phyloP scores from a whole-genome alignment of 2,329 filamentous ascomycete genomes.

The Orbilia javanica region DNA sequence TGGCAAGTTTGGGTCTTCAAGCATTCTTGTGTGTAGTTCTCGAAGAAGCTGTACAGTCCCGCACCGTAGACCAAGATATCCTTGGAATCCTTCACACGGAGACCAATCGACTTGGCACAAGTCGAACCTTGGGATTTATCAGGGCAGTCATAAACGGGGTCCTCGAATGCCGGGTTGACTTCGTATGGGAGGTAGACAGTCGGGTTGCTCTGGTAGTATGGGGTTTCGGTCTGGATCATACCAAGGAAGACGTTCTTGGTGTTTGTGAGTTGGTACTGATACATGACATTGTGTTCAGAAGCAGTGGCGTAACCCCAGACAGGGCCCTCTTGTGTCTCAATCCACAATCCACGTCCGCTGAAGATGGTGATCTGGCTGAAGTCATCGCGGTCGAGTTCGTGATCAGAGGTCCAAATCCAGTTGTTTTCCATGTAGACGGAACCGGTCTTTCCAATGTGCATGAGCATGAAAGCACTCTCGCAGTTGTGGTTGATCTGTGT shows the following conservation, averaged over 20 bases:
- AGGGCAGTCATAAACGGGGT: slow-evolving; percentile 58
- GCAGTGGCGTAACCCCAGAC: slow-evolving; percentile 67
- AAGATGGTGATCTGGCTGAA: slow-evolving; percentile 64
- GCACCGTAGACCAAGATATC: slow-evolving; percentile 74
- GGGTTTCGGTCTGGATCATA: slow-evolving; percentile 70
- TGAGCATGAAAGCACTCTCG: slow-evolving; percentile 65
- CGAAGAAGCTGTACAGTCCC: slow-evolving; percentile 77
- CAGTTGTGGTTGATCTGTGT: slow-evolving; percentile 63
- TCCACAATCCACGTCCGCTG: slow-evolving; percentile 64
- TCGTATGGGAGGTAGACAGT: slow-evolving; percentile 66
- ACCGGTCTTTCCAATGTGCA: slow-evolving; percentile 65
- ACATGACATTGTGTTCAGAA: slow-evolving; percentile 69
- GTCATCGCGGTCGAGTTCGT: slow-evolving; percentile 64
- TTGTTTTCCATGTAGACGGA: slow-evolving; percentile 68
- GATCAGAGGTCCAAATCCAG: slow-evolving; percentile 68
- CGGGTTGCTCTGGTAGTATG: slow-evolving; percentile 69
- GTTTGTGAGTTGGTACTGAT: slow-evolving; percentile 69
- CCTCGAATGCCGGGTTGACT: slow-evolving; percentile 62
- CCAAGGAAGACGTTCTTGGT: slow-evolving; percentile 69
- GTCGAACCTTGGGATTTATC: slow-evolving; percentile 50
- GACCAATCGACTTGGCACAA: slow-evolving; percentile 75
- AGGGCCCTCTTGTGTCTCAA: slow-evolving; percentile 63
- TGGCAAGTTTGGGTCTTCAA: slow-evolving; percentile 60
- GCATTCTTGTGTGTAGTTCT: slow-evolving; percentile 69
- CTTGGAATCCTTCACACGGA: slow-evolving; percentile 72